Base-by-base conservation (phyloP, 305 asterid genomes). In the Fraxinus paxiana region DNA sequence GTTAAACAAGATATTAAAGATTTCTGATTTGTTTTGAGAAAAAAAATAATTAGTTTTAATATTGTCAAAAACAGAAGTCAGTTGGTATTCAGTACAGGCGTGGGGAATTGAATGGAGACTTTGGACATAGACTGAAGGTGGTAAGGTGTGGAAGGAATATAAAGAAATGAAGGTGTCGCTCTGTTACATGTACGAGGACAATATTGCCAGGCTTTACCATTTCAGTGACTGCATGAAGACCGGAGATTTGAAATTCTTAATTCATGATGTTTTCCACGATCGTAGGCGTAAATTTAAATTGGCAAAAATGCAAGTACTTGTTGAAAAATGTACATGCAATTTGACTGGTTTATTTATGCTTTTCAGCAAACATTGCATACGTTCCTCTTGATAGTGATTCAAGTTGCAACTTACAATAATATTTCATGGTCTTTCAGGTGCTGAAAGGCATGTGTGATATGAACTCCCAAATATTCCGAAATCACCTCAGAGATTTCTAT, bases 381-480 rank as follows among this genome's bases (percentile, higher is more conserved):
- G 34, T 75, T 56, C 24, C 24, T 28, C 41, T 2, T 7, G 35
- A 74, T 37, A 37, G 12, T 59, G 34, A 35, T 81, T 65, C 28
- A 20, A 65, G 28, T 51, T 73, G 43, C 22, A 76, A 78, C 22
- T 71, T 77, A 73, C 28, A 28, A 78, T 34, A 75, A 80, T 69
- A 48, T 82, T 80, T 81, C 35, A 46, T 78, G 54, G 72, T 85
- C 73, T 91, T 88, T 76, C 96, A 95, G 99, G 99, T 94, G 82
- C 93, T 95, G 73, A 87, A 87, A 84, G 93, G 96, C 90, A 94
- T 95, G 99, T 86, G 92, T 82, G 85, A 85, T 73, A 94, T 95
- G 98, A 90, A 95, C 86, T 81, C 88, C 79, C 84, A 77, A 85
- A 90, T 95, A 81, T 93, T 95, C 92, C 89, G 87, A 84, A 95